Base-by-base conservation (phyloP, 2,329 filamentous ascomycete species). In the Nemania abortiva region DNA sequence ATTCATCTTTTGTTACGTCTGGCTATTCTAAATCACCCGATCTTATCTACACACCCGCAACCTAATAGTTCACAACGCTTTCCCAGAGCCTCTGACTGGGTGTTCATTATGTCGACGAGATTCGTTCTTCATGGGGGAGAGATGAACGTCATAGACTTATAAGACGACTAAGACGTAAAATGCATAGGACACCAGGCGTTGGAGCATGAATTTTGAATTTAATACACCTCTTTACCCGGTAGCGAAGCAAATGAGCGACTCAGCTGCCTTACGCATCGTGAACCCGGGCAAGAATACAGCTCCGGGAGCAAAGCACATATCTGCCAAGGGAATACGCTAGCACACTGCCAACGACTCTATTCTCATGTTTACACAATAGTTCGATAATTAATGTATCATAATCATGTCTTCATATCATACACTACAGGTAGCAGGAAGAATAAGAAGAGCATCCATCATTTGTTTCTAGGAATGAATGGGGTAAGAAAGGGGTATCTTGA, bases 1-100 rank as follows among this genome's bases (percentile, higher is more conserved):
- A 71, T 79, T 95, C 64, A 80, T 98, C 73, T 99, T 99, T 81
- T 89, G 90, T 74, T 99, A 95, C 80, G 95, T 98, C 68, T 98
- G 95, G 95, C 81, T 97, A 69, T 96, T 93, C 77, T 95, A 79
- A 87, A 62, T 24, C 24, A 54, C 7, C 5, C 58, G 10, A 39
- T 34, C 13, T 53, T 24, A n/a, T 24, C 47, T 24, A 39, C 27
- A 42, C 56, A 27, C 31, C 20, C 6, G 13, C 42, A 27, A 39
- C 45, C 2, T 7, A 24, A 52, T 15, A 56, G 6, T 45, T 24
- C 15, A 13, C 34, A 11, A 42, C 39, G 15, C 29, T 22, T 34
- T 31, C 24, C 45, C 42, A 18, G 45, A 34, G 37, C 20, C 59
- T 45, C 20, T 29, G 39, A 37, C 24, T 22, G 7, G 29, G 24